Percentiles rank a stretch among this genome's conserved stretches.
These are phyloP conservation scores for Potentilla sterilis DNA, from an alignment of 306 rosid species.

Conservation along the genomic window DNA sequence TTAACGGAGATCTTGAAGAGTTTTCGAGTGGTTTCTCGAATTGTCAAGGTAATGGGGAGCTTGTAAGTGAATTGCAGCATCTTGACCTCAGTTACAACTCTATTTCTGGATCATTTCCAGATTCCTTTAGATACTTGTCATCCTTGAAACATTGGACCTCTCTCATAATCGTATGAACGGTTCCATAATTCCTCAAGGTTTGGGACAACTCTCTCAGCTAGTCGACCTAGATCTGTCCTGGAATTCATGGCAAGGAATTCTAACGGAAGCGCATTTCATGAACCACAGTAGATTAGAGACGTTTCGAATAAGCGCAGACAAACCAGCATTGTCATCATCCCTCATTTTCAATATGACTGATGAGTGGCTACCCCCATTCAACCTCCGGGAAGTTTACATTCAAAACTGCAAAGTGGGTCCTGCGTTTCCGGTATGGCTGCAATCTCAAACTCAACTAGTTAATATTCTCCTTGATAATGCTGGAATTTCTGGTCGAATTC, in stretches of 20 bases:
- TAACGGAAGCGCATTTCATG: neutral
- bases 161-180: neutral
- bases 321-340: neutral
- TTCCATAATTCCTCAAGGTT: neutral
- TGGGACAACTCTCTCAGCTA: slow-evolving; percentile 1
- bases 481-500: slow-evolving; percentile 22
- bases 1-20: slow-evolving; percentile 5
- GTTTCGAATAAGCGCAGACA: neutral
- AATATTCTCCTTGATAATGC: neutral
- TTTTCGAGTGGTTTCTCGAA: neutral
- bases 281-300: neutral
- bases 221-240: neutral
- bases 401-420: neutral
- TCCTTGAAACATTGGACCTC: neutral
- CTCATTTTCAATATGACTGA: neutral
- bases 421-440: slow-evolving; percentile 24
- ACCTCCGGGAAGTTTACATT: neutral
- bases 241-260: neutral
- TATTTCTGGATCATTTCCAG: neutral
- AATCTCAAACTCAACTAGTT: slow-evolving; percentile 15
- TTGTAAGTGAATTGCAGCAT: neutral
- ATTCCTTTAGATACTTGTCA: neutral
- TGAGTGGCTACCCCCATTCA: neutral
- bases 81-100: neutral
- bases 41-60: neutral